Base-by-base conservation (phyloP, 2,329 filamentous ascomycete genomes). In the Aureobasidium vineae region DNA sequence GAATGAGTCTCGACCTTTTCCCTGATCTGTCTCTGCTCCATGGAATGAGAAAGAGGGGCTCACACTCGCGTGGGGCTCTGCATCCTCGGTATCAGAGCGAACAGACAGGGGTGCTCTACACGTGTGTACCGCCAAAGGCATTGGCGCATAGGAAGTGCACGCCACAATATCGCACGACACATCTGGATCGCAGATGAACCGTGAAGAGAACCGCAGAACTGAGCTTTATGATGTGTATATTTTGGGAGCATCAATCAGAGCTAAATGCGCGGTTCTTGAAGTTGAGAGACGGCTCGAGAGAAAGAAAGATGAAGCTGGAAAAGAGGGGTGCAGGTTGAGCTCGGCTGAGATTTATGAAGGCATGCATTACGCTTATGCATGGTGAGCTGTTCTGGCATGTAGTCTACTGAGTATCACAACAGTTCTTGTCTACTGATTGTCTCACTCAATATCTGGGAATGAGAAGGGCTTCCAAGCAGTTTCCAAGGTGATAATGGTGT, bases 121-220 rank as follows among this genome's bases (percentile, higher is more conserved):
- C 54, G 26, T 36, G 41, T 36, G 40, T 38, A 28, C 41, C n/a
- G 21, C 28, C 36, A 13, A 33, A 41, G 21, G 31, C 57, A 49
- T 61, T 49, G 57, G 57, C 57, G 41, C 57, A 61, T 47, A 38
- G n/a, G 11, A 15, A 41, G 16, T 31, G 57, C 43, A 38, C 43
- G 43, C 57, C 57, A 61, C 57, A 61, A 49, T 47, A 61, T 47
- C 41, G 57, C 57, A 61, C 57, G 26, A 45, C 38, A 59, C 38
- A 13, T 15, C 19, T 52, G 16, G 10, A 19, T 28, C 13, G 23
- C 16, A 28, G 23, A 28, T 49, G 45, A 49, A 7, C 11, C 23
- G 5, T 3, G 16, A 8, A 28, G 1, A 10, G 7, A 31, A 50
- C 26, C 0, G 4, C 8, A 11, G 10, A 33, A 10, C 10, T 11